Conservation (phyloP, 2,329 filamentous ascomycete species). For the Fusarium protoensiforme region DNA sequence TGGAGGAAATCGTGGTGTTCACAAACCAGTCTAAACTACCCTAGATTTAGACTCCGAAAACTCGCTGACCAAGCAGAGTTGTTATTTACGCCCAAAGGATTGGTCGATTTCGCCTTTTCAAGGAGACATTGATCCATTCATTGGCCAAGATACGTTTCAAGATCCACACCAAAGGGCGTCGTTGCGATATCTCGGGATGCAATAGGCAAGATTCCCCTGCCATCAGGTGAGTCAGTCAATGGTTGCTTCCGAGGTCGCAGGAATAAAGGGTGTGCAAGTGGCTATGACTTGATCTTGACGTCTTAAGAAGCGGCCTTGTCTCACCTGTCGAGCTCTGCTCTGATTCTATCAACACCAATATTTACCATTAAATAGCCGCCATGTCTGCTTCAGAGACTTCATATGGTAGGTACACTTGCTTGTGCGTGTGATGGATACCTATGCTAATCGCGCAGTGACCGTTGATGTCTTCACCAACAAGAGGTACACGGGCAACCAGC, state of each 20-base stretch:
- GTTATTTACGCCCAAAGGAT: background rate
- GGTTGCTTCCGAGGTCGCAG: background rate
- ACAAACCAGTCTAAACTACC: background rate
- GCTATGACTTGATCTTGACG: background rate
- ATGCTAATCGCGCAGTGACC: background rate
- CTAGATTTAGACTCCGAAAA: background rate
- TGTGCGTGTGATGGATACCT: fast-evolving
- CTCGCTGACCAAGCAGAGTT: background rate
- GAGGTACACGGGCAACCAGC: slow-evolving; percentile 24
- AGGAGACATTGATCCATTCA: background rate
- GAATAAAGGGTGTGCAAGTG: background rate
- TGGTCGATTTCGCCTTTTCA: background rate
- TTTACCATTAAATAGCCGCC: background rate
- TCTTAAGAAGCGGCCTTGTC: background rate
- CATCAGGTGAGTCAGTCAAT: background rate
- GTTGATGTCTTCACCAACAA: background rate
- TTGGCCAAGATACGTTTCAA: background rate
- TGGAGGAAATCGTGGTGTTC: background rate
- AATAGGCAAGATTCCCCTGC: background rate
- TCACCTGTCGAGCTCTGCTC: background rate
- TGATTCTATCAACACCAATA: background rate
- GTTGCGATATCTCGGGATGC: background rate
- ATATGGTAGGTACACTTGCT: background rate
- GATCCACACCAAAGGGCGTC: background rate
- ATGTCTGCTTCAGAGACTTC: background rate